phyloP scores from a whole-genome alignment of 805 yeast genomes.

The Starmerella powellii region DNA sequence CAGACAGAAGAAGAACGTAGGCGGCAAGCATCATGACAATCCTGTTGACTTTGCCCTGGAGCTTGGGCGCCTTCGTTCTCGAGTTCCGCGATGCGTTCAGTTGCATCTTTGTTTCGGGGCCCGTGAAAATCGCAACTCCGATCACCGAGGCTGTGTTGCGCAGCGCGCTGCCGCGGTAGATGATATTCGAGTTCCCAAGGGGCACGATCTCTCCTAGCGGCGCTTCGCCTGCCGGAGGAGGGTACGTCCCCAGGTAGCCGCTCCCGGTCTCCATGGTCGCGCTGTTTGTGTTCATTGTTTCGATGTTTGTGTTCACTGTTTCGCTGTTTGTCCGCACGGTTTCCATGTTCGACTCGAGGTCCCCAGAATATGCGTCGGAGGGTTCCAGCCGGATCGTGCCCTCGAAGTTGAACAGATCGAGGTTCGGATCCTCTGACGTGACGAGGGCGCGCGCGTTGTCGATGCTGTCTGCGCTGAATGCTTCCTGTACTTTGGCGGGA shows the following conservation, averaged over 20 bases:
- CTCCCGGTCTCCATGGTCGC: no score
- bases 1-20: constrained; percentile 60
- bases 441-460: constrained; percentile 32
- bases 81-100: constrained; percentile 90
- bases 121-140: constrained; percentile 83
- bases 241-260: no score
- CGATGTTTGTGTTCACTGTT: no score
- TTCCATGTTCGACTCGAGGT: no score
- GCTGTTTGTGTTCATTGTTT: no score
- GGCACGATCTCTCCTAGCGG: constrained; percentile 38
- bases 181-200: constrained; percentile 66
- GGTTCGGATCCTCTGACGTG: constrained; percentile 81
- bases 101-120: constrained; percentile 90
- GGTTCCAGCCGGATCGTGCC: constrained; percentile 38
- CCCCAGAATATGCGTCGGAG: no score
- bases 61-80: constrained; percentile 82
- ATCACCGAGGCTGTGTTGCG: constrained; percentile 66
- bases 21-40: constrained; percentile 81
- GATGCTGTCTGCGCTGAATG: constrained; percentile 31
- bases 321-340: no score
- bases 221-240: no score
- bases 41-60: constrained; percentile 68
- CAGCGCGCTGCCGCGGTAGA: constrained; percentile 79
- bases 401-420: constrained; percentile 82
- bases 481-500: constrained; percentile 46